Evolutionary conservation across 2,329 filamentous ascomycete genomes (phyloP).

Genomic region (Botryotinia calthae): DNA sequence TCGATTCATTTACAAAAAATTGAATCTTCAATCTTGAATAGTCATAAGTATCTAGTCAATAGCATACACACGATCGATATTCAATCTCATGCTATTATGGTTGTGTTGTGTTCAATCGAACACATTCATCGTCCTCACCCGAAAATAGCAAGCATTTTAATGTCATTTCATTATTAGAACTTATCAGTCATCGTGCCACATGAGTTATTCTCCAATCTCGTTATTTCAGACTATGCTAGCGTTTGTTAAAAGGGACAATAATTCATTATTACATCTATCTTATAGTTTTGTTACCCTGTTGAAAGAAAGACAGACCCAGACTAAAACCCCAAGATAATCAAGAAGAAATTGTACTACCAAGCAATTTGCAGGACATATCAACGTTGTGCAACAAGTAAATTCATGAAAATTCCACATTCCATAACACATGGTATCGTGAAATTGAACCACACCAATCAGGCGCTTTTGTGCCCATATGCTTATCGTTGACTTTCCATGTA

Average conservation of each 20-base stretch:
- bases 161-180: neutral
- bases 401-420: conserved; percentile 13
- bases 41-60: neutral
- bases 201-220: neutral
- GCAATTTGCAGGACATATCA: neutral
- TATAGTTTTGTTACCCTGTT: neutral
- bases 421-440: neutral
- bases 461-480: neutral
- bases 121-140: neutral
- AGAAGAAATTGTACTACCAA: neutral
- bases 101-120: neutral
- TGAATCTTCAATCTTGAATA: neutral
- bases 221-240: neutral
- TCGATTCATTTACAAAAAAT: neutral
- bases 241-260: neutral
- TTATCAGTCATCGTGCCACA: neutral
- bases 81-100: neutral
- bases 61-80: neutral
- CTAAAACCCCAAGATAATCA: rapidly evolving
- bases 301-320: neutral
- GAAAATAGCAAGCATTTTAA: neutral
- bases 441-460: neutral
- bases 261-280: neutral
- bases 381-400: neutral
- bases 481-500: conserved; percentile 2